Evolutionary conservation across 805 yeast genomes (phyloP), one percentile per base, ranked within the genome.

Genomic region (Saccharomycopsis sp.): DNA sequence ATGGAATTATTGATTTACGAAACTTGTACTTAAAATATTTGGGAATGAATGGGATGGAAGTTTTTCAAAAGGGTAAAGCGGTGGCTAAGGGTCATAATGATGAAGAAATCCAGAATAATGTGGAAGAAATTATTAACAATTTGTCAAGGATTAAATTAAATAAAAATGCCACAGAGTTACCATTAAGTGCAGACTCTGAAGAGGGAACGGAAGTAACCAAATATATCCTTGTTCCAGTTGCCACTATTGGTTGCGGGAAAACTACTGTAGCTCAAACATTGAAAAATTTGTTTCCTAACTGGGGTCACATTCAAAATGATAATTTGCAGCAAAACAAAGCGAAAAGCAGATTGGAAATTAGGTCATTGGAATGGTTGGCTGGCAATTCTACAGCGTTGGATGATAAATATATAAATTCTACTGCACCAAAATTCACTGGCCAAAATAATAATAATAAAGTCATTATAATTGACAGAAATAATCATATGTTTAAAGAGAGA

Each of bases 171-270:
- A 16, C 13, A 11, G 40, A n/a, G 17, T 22, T 23, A 7, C 29
- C 19, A 22, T 13, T 19, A 4, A 35, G 20, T 7, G 21, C 36
- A n/a, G 33, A 35, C 17, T 4, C 5, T 6, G 34, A 31, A 38
- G 21, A 3, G 11, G 29, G 34, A 5, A n/a, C 9, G 11, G 29
- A 61, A 38, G 45, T 61, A 1, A 65, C 69, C 4, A 80, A 79
- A 53, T 82, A 76, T 57, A 72, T 86, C 0, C 56, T 93, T 2
- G 74, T 88, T 1, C 90, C 97, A 0, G 77, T 89, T 3, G 88
- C 97, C 0, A 87, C 95, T 0, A 75, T 90, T 39, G 97, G 97
- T 0, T 86, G 97, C 61, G 98, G 98, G 4, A 93, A 93, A 58
- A 88, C 97, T 0, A 86, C 97, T 0, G 74, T 85, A 0, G 76